Evolutionary conservation across 169 alveolate genomes (phyloP).

Genomic region (Babesia microti): DNA sequence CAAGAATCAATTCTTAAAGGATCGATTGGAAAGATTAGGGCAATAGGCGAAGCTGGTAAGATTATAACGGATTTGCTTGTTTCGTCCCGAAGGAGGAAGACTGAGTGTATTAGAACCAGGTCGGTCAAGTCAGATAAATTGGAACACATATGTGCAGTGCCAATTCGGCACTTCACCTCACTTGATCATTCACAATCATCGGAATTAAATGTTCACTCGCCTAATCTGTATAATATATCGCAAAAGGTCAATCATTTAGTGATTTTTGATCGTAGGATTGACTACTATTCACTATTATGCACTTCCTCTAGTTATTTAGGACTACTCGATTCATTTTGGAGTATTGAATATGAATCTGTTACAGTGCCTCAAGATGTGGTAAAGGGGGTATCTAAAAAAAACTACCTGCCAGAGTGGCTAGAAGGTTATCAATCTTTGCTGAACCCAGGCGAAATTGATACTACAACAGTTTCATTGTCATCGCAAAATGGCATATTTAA

Average conservation of each 20-base stretch:
- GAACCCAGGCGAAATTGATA: neutral
- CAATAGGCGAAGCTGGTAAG: too few species aligned
- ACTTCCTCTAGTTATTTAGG: slow-evolving; percentile 41
- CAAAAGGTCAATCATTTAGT: slow-evolving; percentile 15
- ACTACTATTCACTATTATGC: slow-evolving; percentile 42
- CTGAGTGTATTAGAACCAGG: too few species aligned
- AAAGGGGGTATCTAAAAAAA: slow-evolving; percentile 20
- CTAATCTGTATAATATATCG: too few species aligned
- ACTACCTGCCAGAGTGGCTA: slow-evolving; percentile 6
- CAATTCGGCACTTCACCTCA: too few species aligned
- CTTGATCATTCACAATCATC: too few species aligned
- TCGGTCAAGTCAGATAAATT: too few species aligned
- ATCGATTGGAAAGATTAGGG: too few species aligned
- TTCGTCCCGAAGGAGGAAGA: too few species aligned
- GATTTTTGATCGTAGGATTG: slow-evolving; percentile 30
- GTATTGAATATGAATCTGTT: neutral
- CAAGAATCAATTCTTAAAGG: too few species aligned
- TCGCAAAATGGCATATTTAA: slow-evolving; percentile 58
- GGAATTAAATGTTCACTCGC: too few species aligned
- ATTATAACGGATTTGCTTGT: too few species aligned
- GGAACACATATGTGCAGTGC: too few species aligned
- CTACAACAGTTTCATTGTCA: slow-evolving; percentile 4
- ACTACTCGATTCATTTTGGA: slow-evolving; percentile 29
- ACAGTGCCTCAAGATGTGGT: slow-evolving; percentile 15
- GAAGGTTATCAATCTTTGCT: neutral